phyloP scores from a whole-genome alignment of 2,329 filamentous ascomycete species.

The Knufia fluminis region DNA sequence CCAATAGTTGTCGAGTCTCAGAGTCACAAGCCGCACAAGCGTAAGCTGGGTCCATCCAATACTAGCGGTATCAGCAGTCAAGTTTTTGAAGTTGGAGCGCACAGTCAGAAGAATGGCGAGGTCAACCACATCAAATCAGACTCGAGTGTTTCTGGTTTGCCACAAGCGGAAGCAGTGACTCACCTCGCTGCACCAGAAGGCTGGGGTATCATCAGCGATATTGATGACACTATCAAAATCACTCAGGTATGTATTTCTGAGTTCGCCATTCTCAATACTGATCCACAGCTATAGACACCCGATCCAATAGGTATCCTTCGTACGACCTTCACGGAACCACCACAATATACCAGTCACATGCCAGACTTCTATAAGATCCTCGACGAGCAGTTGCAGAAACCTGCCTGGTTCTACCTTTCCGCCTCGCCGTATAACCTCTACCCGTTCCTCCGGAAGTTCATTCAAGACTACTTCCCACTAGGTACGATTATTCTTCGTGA shows the following conservation, averaged over 20 bases:
- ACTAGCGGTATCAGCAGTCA: slow-evolving; percentile 64
- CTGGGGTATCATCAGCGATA: slow-evolving; percentile 79
- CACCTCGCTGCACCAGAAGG: slow-evolving; percentile 66
- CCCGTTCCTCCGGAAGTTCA: slow-evolving; percentile 70
- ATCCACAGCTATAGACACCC: slow-evolving; percentile 63
- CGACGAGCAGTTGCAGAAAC: slow-evolving; percentile 44
- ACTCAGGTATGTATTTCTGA: slow-evolving; percentile 1
- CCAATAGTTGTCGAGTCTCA: slow-evolving; percentile 49
- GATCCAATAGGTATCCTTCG: slow-evolving; percentile 71
- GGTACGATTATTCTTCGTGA: slow-evolving; percentile 81
- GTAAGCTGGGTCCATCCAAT: slow-evolving; percentile 60
- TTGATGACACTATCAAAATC: slow-evolving; percentile 88
- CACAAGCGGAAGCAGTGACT: slow-evolving; percentile 57
- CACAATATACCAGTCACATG: slow-evolving; percentile 68
- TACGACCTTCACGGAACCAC: slow-evolving; percentile 71
- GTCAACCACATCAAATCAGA: slow-evolving; percentile 40
- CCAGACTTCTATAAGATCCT: slow-evolving; percentile 69
- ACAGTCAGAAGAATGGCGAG: slow-evolving; percentile 39
- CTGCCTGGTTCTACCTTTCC: slow-evolving; percentile 86
- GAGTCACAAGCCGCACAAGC: slow-evolving; percentile 28
- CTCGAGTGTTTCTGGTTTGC: slow-evolving; percentile 37
- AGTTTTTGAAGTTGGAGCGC: slow-evolving; percentile 43
- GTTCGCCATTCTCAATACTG: not conserved
- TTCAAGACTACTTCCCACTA: slow-evolving; percentile 58
- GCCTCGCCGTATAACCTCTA: slow-evolving; percentile 94